Conservation (phyloP, 306 rosid species). For the Geum urbanum region DNA sequence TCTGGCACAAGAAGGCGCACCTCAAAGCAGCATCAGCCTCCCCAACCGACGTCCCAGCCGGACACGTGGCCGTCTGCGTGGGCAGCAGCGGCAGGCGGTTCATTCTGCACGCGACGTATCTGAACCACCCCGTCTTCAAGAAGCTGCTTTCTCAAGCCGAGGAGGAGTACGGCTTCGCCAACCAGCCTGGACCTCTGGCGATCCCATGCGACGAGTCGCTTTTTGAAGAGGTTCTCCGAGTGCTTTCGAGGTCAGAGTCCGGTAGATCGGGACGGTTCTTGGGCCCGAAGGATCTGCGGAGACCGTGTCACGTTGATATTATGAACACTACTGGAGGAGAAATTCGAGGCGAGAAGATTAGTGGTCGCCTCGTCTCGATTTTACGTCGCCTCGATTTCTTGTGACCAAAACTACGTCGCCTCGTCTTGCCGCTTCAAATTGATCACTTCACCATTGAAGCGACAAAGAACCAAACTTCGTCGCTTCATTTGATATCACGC, state of each 20-base stretch:
- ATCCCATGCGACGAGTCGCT: conserved; percentile 78
- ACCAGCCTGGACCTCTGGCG: conserved; percentile 58
- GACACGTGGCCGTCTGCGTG: conserved; percentile 83
- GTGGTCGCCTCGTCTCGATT: no score
- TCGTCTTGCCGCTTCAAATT: no score
- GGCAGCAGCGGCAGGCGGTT: conserved; percentile 60
- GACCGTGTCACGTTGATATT: conserved; percentile 62
- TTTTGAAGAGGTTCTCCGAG: conserved; percentile 62
- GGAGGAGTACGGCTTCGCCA: conserved; percentile 86
- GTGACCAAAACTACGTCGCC: no score
- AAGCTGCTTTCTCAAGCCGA: conserved; percentile 71
- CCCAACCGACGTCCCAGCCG: conserved; percentile 70
- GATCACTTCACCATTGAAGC: no score
- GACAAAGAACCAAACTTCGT: no score
- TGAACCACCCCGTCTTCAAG: conserved; percentile 89
- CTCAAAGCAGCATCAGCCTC: conserved; percentile 19
- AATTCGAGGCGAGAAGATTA: no score
- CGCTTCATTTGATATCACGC: no score
- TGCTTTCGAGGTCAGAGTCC: conserved; percentile 45
- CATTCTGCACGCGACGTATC: conserved; percentile 60
- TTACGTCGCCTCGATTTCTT: no score
- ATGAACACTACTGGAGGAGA: conserved; percentile 14
- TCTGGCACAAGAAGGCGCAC: conserved; percentile 66
- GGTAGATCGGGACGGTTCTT: conserved; percentile 28
- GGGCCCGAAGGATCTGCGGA: conserved; percentile 36